phyloP scores from a whole-genome alignment of 352 stramenopile species.

The Phytophthora fragariaefolia region DNA sequence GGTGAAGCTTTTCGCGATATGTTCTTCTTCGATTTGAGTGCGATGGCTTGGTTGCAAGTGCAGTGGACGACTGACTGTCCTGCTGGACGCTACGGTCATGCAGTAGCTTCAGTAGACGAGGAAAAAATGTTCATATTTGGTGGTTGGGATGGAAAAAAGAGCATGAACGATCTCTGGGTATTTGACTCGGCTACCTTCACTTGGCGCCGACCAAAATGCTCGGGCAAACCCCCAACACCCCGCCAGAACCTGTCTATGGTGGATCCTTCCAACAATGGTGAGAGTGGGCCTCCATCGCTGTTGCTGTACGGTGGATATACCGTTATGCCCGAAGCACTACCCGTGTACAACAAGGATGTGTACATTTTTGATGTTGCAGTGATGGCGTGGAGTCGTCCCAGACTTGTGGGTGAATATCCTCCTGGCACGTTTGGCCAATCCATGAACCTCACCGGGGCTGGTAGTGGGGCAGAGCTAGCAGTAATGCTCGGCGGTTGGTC shows the following conservation, averaged over 20 bases:
- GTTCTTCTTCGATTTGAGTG: conserved; percentile 86
- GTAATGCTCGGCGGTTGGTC: conserved; percentile 80
- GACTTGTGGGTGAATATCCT: conserved; percentile 76
- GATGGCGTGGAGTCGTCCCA: conserved; percentile 67
- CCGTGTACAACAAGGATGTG: conserved; percentile 81
- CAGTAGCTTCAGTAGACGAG: conserved; percentile 64
- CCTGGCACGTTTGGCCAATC: conserved; percentile 69
- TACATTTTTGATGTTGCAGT: conserved; percentile 68
- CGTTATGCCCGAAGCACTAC: conserved; percentile 50
- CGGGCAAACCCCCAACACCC: conserved; percentile 64
- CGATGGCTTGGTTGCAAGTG: conserved; percentile 86
- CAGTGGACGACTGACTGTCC: conserved; percentile 88
- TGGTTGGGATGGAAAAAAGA: conserved; percentile 85
- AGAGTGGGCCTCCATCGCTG: conserved; percentile 32
- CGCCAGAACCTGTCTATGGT: conserved; percentile 82
- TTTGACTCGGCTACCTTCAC: conserved; percentile 78
- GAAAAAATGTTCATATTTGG: conserved; percentile 88
- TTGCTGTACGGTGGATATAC: conserved; percentile 87
- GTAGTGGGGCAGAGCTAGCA: conserved; percentile 52
- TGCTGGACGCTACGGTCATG: conserved; percentile 75
- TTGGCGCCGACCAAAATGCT: conserved; percentile 73
- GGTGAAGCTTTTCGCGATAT: conserved; percentile 84
- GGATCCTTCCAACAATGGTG: conserved; percentile 14
- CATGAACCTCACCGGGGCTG: conserved; percentile 28
- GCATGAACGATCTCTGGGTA: conserved; percentile 77